Base-by-base conservation (phyloP, 495 filamentous ascomycete species). In the Haplographium delicatum region DNA sequence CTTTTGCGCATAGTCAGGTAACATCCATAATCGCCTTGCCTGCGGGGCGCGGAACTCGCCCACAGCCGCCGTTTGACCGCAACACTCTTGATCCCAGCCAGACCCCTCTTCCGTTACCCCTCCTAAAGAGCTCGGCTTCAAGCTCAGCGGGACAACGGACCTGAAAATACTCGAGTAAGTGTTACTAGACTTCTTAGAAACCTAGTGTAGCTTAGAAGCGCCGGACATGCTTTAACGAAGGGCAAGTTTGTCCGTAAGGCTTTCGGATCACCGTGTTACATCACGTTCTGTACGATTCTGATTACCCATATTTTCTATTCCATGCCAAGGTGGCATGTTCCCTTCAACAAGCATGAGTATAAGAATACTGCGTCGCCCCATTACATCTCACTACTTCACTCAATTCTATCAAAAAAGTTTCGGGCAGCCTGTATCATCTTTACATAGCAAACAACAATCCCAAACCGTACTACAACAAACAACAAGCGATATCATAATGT, bases 311-410 rank as follows among this genome's bases (percentile, higher is more conserved):
- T 10, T 38, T 52, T 50, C 27, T 11, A 25, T 13, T 44, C 44
- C 28, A 5, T 44, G 6, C 16, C 19, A 50, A 44, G 41, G 52
- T 55, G 45, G 52, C 46, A 49, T 55, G 52, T 44, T 50, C 11
- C 40, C 24, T 1, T 5, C 8, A 37, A 28, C n/a, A n/a, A n/a
- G n/a, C n/a, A 31, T 44, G 37, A 50, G 50, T 55, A 55, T 48
- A 55, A 48, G 35, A 35, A 45, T 9, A 38, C 1, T 11, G 7
- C 1, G 15, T 26, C 38, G n/a, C 24, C 51, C 23, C 44, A 6
- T 39, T 9, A 33, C n/a, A 25, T 37, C n/a, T 45, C 24, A 3
- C 30, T 52, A 38, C 30, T 45, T 43, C 20, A 7, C n/a, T 43
- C 39, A 43, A n/a, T 43, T 11, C 13, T 24, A 13, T 24, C 22